Evolutionary conservation across 176 grass and related monocot species (phyloP).

Genomic region (Oryza nivara): DNA sequence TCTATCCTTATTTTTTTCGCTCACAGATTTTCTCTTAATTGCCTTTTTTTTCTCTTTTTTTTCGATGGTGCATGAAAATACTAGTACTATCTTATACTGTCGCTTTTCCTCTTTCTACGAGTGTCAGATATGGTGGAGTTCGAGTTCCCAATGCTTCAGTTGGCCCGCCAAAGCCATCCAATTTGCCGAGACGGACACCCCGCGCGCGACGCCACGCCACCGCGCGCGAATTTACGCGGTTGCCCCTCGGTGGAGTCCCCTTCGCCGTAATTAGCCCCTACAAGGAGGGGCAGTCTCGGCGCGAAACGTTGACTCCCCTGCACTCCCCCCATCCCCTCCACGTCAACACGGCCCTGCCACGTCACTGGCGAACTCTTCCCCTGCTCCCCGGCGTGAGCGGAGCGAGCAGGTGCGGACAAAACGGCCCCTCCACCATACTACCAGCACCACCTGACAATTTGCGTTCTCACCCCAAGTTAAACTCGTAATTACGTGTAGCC

Average conservation of each 20-base stretch:
- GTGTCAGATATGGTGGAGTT: not conserved
- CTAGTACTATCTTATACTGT: not conserved
- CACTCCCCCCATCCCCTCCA: not conserved
- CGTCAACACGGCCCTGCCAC: conserved; percentile 46
- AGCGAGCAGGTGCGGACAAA: conserved; percentile 39
- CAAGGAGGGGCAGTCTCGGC: not conserved
- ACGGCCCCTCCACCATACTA: conserved; percentile 26
- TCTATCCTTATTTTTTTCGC: too few relatives aligned
- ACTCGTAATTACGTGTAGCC: not conserved
- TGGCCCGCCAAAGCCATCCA: conserved; percentile 49
- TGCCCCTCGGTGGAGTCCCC: conserved; percentile 9
- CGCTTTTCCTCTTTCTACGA: too few relatives aligned
- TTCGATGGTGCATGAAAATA: not conserved
- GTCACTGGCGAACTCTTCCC: conserved; percentile 31
- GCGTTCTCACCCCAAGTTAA: not conserved
- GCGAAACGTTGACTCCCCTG: conserved; percentile 54
- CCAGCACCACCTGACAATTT: conserved; percentile 30
- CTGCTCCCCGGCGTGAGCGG: conserved; percentile 39
- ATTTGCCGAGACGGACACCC: conserved; percentile 5
- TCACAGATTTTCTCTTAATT: too few relatives aligned
- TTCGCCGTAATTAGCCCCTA: conserved; percentile 23
- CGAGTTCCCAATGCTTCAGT: not conserved
- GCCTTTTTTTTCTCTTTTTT: too few relatives aligned
- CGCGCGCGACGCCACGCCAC: not conserved
- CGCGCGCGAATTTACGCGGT: conserved; percentile 6